Evolutionary conservation across 768 basidiomycete species (phyloP), one percentile per base, ranked within the genome.

Genomic region (Mycena epipterygia): DNA sequence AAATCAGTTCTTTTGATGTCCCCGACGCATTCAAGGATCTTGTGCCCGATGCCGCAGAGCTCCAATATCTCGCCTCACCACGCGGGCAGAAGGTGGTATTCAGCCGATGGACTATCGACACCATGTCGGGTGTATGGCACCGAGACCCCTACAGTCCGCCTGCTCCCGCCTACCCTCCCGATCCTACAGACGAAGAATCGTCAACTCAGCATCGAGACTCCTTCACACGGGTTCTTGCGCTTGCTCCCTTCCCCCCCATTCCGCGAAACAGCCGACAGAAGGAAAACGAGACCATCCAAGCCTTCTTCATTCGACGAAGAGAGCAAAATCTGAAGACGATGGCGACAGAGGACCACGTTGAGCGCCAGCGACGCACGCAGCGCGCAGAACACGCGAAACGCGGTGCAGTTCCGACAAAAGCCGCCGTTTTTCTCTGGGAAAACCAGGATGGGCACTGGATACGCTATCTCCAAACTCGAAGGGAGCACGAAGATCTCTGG

Each of bases 191-290:
- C 37, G 7, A 35, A 5, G 30, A 48, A 21, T 14, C 44, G 21
- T n/a, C 21, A n/a, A 2, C 44, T 7, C 23, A 2, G 6, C 21
- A 46, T 46, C 44, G 21, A n/a, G 44, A n/a, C n/a, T n/a, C n/a
- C n/a, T n/a, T n/a, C n/a, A n/a, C n/a, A n/a, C n/a, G n/a, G n/a
- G n/a, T n/a, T n/a, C n/a, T n/a, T n/a, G n/a, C 13, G 37, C 7
- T 29, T n/a, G 52, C 41, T 30, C 63, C 63, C 16, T 64, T 64
- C 41, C 63, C 63, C 5, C 41, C 51, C 25, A 39, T 41, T 33
- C 52, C 51, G 17, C 3, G n/a, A 11, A 11, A 53, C 41, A 55
- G 63, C 39, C 11, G 33, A 16, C 63, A 64, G 12, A 42, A 44
- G 39, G 0, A 29, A 23, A 17, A 33, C 51, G 63, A 64, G 52